Percentiles rank a stretch among this genome's conserved stretches.
Conservation (phyloP, 2,329 filamentous ascomycete species). For the Penicillium nordicum region DNA sequence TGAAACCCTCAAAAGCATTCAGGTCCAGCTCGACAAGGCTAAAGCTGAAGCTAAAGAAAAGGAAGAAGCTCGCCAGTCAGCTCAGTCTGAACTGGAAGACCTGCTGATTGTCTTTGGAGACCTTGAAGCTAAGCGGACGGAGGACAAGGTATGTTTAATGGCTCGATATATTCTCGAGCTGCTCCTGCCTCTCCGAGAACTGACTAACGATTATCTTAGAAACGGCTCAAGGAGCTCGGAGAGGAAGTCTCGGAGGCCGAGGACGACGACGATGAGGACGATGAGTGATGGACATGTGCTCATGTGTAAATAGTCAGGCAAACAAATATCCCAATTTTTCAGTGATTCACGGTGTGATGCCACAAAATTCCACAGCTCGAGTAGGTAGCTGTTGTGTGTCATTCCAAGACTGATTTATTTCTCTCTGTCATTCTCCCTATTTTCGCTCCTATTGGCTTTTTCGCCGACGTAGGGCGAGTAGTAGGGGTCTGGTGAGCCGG, state of each 20-base stretch:
- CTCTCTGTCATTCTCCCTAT: neutral
- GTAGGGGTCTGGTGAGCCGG: neutral
- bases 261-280: constrained; percentile 59
- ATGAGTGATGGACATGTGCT: constrained; percentile 39
- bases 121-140: constrained; percentile 70
- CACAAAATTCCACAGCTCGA: neutral
- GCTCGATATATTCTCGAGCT: neutral
- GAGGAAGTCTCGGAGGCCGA: constrained; percentile 74
- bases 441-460: neutral
- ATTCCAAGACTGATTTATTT: neutral
- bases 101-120: constrained; percentile 77
- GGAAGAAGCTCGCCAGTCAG: constrained; percentile 60
- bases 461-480: neutral
- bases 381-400: neutral
- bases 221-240: constrained; percentile 63
- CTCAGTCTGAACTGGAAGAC: constrained; percentile 74
- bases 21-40: constrained; percentile 32
- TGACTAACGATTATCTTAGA: constrained; percentile 43
- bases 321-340: neutral
- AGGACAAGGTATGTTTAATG: constrained; percentile 64
- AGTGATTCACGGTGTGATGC: neutral
- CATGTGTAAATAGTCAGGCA: constrained; percentile 8
- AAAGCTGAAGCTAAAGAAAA: constrained; percentile 44
- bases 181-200: neutral
- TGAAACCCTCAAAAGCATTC: constrained; percentile 54